Conservation (phyloP, 768 basidiomycete genomes). For the Lyophyllum semitale region DNA sequence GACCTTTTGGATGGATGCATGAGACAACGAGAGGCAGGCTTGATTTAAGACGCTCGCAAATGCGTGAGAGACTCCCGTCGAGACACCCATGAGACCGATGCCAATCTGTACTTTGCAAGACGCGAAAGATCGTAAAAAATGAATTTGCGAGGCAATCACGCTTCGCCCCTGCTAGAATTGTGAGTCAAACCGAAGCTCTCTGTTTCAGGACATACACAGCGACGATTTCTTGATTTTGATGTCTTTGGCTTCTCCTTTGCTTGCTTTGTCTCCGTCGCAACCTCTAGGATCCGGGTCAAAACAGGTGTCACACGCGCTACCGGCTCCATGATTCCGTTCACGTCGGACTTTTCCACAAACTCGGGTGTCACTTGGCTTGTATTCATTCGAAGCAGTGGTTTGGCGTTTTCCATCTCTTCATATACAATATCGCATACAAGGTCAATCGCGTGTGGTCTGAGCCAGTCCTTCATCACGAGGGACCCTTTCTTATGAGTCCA, state of each 20-base stretch:
- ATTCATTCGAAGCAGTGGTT: constrained; percentile 14
- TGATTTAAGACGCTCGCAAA: constrained; percentile 1
- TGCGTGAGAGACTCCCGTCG: constrained; percentile 2
- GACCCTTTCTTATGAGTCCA: too few relatives aligned
- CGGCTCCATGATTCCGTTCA: constrained; percentile 21
- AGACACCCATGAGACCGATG: constrained; percentile 2
- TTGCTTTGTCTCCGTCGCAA: too few relatives aligned
- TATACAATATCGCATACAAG: constrained; percentile 18
- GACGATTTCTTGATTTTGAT: constrained; percentile 1
- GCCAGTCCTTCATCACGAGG: constrained; percentile 1
- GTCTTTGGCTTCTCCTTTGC: neutral
- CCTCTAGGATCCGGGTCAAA: constrained; percentile 17
- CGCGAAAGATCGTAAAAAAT: neutral
- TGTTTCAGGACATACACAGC: neutral
- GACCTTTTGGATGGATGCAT: neutral
- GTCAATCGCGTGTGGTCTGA: constrained; percentile 15
- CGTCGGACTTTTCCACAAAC: constrained; percentile 21
- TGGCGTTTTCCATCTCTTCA: too few relatives aligned
- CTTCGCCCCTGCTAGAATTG: neutral
- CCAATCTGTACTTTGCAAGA: constrained; percentile 6
- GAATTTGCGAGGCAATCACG: neutral
- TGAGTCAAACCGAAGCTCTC: too few relatives aligned
- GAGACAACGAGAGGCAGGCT: constrained; percentile 4
- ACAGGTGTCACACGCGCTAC: constrained; percentile 17
- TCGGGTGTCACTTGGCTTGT: constrained; percentile 17